phyloP scores from a whole-genome alignment of 2,329 filamentous ascomycete species.

The Pleurostoma richardsiae region DNA sequence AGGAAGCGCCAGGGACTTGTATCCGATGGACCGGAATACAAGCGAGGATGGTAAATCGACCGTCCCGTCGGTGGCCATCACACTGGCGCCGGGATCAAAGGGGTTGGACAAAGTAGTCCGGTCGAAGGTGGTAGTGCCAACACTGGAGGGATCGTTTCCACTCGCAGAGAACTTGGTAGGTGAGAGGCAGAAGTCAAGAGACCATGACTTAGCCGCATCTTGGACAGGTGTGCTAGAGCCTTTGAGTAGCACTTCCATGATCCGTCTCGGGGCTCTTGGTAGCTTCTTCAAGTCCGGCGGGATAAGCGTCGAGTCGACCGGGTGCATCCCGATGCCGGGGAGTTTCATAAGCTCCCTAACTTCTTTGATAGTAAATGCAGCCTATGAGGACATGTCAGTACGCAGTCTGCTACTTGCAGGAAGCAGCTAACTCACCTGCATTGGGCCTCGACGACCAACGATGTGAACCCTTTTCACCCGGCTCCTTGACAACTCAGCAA shows the following conservation, averaged over 20 bases:
- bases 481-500: constrained; percentile 68
- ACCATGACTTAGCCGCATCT: constrained; percentile 65
- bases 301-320: constrained; percentile 61
- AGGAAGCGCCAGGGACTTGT: constrained; percentile 73
- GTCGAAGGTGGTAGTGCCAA: constrained; percentile 66
- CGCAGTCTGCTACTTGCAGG: too few relatives aligned
- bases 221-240: constrained; percentile 52
- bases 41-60: constrained; percentile 58
- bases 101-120: constrained; percentile 50
- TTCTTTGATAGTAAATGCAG: constrained; percentile 94
- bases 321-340: constrained; percentile 64
- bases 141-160: constrained; percentile 32
- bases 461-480: constrained; percentile 75
- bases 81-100: constrained; percentile 46
- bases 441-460: constrained; percentile 82
- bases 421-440: constrained; percentile 57
- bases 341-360: constrained; percentile 81
- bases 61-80: constrained; percentile 42
- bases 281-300: constrained; percentile 64
- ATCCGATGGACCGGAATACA: constrained; percentile 92
- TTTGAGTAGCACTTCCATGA: constrained; percentile 77
- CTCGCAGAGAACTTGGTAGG: constrained; percentile 63
- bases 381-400: constrained; percentile 38
- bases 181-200: constrained; percentile 78
- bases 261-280: constrained; percentile 67